Evolutionary conservation across 2,329 filamentous ascomycete species (phyloP).

Genomic region (Trichoderma pleuroti): DNA sequence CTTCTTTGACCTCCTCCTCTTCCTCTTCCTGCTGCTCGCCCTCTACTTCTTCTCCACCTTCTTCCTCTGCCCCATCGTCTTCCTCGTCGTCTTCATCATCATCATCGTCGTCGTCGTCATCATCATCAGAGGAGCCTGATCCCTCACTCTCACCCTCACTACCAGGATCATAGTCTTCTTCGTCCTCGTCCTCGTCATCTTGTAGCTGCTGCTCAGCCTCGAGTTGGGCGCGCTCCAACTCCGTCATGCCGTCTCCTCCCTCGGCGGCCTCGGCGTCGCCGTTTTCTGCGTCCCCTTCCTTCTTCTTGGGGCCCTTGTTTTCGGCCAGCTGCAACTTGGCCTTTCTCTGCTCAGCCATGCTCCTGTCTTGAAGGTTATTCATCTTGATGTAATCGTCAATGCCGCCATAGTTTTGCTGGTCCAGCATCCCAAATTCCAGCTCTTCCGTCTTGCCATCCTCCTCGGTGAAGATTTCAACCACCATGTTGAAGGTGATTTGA

Average conservation of each 20-base stretch:
- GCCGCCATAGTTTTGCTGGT: constrained; percentile 63
- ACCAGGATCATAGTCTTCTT: constrained; percentile 64
- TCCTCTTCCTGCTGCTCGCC: constrained; percentile 26
- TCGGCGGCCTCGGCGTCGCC: constrained; percentile 32
- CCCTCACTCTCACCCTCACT: constrained; percentile 59
- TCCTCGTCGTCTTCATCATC: constrained; percentile 39
- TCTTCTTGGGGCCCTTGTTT: constrained; percentile 51
- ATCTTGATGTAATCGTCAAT: constrained; percentile 63
- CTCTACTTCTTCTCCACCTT: constrained; percentile 33
- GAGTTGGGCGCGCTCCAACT: constrained; percentile 47
- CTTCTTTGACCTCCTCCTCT: constrained; percentile 23
- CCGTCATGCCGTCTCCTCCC: constrained; percentile 42
- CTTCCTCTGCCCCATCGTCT: constrained; percentile 31
- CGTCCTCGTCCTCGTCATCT: constrained; percentile 61
- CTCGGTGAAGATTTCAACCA: constrained; percentile 54
- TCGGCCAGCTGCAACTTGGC: constrained; percentile 61
- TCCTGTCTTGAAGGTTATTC: constrained; percentile 61
- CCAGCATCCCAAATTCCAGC: constrained; percentile 65
- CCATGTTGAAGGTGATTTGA: constrained; percentile 66
- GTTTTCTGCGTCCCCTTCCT: constrained; percentile 38
- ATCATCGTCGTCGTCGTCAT: constrained; percentile 40
- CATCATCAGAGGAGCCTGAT: constrained; percentile 45
- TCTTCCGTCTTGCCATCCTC: constrained; percentile 53
- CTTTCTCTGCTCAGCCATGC: constrained; percentile 65
- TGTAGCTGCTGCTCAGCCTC: constrained; percentile 53